phyloP scores from a whole-genome alignment of 805 yeast genomes.

The Kuraishia hungarica region DNA sequence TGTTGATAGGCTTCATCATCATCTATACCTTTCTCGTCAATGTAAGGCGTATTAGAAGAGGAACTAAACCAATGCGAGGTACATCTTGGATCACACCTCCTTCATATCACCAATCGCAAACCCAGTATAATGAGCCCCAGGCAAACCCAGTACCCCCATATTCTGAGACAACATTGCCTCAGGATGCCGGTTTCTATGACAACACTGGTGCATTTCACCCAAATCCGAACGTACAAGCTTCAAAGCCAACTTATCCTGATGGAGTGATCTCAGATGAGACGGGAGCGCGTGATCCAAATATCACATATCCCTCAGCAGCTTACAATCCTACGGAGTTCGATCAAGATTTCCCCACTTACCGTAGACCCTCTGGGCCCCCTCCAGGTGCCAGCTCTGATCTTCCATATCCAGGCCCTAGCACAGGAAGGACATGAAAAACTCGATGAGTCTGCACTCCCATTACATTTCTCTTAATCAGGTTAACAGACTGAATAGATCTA shows the following conservation, averaged over 20 bases:
- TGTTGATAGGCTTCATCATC: conserved; percentile 36
- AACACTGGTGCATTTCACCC: conserved; percentile 37
- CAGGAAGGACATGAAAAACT: not conserved
- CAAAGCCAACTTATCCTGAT: not conserved
- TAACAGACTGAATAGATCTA: too few species aligned
- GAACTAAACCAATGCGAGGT: conserved; percentile 60
- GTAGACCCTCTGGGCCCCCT: conserved; percentile 1
- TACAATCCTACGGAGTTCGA: not conserved
- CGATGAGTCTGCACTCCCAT: too few species aligned
- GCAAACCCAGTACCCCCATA: conserved; percentile 57
- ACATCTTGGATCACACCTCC: conserved; percentile 90
- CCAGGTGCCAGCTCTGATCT: not conserved
- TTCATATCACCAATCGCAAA: conserved; percentile 58
- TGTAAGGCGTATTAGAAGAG: conserved; percentile 37
- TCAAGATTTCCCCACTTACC: not conserved
- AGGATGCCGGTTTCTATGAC: conserved; percentile 75
- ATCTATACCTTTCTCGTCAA: conserved; percentile 47
- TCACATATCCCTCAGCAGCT: not conserved
- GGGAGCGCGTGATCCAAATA: not conserved
- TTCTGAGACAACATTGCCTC: conserved; percentile 55
- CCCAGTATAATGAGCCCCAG: conserved; percentile 30
- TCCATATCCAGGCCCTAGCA: not conserved
- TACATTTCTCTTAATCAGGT: not conserved
- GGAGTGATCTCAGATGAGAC: not conserved
- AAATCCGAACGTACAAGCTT: not conserved